These are phyloP conservation scores for Sporothrix luriei DNA, from an alignment of 2,329 filamentous ascomycete genomes.

Conservation along the genomic window DNA sequence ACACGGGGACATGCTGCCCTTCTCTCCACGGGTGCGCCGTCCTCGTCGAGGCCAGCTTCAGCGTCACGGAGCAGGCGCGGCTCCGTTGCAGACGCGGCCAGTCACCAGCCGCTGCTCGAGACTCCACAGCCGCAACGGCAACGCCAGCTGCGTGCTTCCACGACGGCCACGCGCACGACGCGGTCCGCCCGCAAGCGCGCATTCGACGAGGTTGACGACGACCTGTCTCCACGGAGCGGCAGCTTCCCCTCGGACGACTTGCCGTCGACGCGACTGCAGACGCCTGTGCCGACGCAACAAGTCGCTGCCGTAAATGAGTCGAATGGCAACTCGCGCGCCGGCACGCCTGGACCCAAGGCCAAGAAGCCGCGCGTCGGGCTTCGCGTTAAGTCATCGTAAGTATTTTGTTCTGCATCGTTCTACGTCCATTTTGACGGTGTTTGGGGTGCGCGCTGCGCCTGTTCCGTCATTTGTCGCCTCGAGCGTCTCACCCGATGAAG, in stretches of 20 bases:
- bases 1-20: slow-evolving; percentile 39
- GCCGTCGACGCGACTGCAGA: slow-evolving; percentile 33
- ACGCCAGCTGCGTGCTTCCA: slow-evolving; percentile 39
- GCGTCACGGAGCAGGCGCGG: slow-evolving; percentile 30
- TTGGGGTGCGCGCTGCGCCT: background rate
- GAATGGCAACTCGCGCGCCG: slow-evolving; percentile 56
- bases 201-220: slow-evolving; percentile 58
- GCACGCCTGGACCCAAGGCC: slow-evolving; percentile 59
- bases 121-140: slow-evolving; percentile 28
- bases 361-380: slow-evolving; percentile 65
- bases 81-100: slow-evolving; percentile 10
- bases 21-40: background rate
- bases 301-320: slow-evolving; percentile 18
- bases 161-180: slow-evolving; percentile 49
- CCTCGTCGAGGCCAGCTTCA: slow-evolving; percentile 3
- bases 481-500: slow-evolving; percentile 21
- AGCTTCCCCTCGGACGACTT: slow-evolving; percentile 47
- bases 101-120: slow-evolving; percentile 26
- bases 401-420: slow-evolving; percentile 40
- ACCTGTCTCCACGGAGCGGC: slow-evolving; percentile 56
- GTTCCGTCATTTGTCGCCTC: slow-evolving; percentile 15
- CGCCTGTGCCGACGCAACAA: slow-evolving; percentile 30
- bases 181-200: slow-evolving; percentile 56
- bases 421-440: slow-evolving; percentile 25
- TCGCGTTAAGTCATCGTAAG: slow-evolving; percentile 71